Conservation (phyloP, 805 yeast genomes). For the Metschnikowia gruessii region DNA sequence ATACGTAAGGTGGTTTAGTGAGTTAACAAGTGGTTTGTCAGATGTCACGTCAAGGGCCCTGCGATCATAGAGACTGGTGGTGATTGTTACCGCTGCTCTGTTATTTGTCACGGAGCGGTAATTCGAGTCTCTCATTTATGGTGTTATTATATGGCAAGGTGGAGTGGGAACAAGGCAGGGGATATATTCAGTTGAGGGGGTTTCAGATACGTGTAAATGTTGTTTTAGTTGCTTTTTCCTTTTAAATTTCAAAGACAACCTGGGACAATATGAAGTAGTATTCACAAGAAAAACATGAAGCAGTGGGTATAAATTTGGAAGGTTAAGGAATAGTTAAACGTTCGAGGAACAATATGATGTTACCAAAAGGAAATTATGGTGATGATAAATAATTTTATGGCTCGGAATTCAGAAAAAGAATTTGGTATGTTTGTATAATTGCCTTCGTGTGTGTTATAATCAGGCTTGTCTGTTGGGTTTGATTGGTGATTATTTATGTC, state of each 20-base stretch:
- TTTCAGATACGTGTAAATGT: background rate
- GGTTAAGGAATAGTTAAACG: background rate
- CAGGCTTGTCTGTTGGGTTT: background rate
- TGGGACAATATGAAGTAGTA: background rate
- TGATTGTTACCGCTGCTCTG: constrained; percentile 88
- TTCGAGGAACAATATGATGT: background rate
- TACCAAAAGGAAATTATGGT: background rate
- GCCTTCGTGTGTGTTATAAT: background rate
- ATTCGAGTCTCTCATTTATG: constrained; percentile 76
- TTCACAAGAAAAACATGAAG: constrained; percentile 9
- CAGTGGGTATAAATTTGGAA: background rate
- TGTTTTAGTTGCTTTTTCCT: background rate
- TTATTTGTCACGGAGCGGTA: constrained; percentile 74
- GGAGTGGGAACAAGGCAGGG: constrained; percentile 4
- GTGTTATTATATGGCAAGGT: background rate
- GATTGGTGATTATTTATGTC: background rate
- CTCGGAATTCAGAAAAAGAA: background rate
- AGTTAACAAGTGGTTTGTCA: constrained; percentile 86
- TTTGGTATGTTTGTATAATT: background rate
- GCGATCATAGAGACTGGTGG: constrained; percentile 85
- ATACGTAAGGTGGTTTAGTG: constrained; percentile 85
- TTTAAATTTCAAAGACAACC: background rate
- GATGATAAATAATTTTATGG: background rate
- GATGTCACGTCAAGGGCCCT: constrained; percentile 89
- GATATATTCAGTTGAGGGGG: background rate